These are phyloP conservation scores for Suillus subaureus DNA, from an alignment of 768 basidiomycete genomes.

Conservation along the genomic window DNA sequence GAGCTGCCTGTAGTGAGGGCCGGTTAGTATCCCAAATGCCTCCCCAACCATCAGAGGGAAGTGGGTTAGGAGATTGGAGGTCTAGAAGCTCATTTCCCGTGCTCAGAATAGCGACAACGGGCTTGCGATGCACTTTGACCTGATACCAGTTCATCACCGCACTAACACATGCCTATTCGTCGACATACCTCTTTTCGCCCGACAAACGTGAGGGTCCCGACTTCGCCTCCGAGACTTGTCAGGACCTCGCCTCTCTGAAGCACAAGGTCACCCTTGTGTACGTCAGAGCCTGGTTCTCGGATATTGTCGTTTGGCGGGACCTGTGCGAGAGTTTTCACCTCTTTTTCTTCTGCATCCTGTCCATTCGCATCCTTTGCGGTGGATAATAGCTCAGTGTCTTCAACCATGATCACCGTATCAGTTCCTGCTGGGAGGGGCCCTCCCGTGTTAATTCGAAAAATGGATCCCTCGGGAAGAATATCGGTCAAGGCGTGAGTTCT, in stretches of 20 bases:
- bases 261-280: slow-evolving; percentile 64
- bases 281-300: slow-evolving; percentile 74
- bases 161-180: background rate
- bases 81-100: slow-evolving; percentile 86
- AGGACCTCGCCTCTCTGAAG: slow-evolving; percentile 64
- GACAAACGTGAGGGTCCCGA: slow-evolving; percentile 81
- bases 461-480: slow-evolving; percentile 45
- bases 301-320: slow-evolving; percentile 72
- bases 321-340: slow-evolving; percentile 67
- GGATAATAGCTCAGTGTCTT: slow-evolving; percentile 80
- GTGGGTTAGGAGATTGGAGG: slow-evolving; percentile 45
- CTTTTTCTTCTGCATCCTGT: slow-evolving; percentile 62
- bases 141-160: slow-evolving; percentile 29
- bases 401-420: slow-evolving; percentile 89
- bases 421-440: slow-evolving; percentile 74
- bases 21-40: slow-evolving; percentile 88
- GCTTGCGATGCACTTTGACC: slow-evolving; percentile 73
- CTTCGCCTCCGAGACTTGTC: slow-evolving; percentile 72
- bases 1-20: slow-evolving; percentile 70
- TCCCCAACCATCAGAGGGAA: slow-evolving; percentile 52
- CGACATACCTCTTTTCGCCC: slow-evolving; percentile 64
- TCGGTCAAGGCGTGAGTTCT: slow-evolving; percentile 37
- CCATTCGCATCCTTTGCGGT: slow-evolving; percentile 42
- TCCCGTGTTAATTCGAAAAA: slow-evolving; percentile 82
- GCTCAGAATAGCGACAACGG: slow-evolving; percentile 77